These are phyloP conservation scores for Cladophialophora bantiana DNA, from an alignment of 2,329 filamentous ascomycete species.

Conservation along the genomic window DNA sequence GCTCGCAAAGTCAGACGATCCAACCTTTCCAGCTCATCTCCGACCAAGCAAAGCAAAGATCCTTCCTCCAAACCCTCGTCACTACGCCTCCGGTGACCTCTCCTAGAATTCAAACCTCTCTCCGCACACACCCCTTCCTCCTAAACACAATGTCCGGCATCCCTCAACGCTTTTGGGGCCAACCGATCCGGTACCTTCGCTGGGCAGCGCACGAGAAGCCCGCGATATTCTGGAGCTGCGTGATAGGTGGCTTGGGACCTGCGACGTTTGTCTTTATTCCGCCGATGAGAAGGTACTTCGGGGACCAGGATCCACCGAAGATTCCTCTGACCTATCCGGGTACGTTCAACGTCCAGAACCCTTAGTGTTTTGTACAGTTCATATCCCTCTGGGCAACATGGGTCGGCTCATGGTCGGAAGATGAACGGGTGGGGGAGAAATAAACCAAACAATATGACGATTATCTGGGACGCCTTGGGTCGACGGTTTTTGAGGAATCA, in stretches of 20 bases:
- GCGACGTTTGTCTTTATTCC: constrained; percentile 73
- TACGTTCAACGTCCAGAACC: constrained; percentile 59
- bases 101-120: background rate
- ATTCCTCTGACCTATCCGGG: constrained; percentile 92
- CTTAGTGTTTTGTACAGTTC: background rate
- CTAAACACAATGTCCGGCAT: constrained; percentile 53
- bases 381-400: background rate
- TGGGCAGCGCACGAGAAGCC: constrained; percentile 90
- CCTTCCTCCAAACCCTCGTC: background rate
- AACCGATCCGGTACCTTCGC: constrained; percentile 81
- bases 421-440: background rate
- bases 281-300: constrained; percentile 73
- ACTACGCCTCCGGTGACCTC: background rate
- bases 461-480: background rate
- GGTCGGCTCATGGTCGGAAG: background rate
- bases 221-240: constrained; percentile 85
- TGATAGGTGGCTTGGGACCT: constrained; percentile 77
- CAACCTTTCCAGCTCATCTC: background rate
- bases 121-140: background rate
- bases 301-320: constrained; percentile 73
- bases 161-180: constrained; percentile 78
- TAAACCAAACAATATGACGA: background rate
- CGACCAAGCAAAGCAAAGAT: background rate
- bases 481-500: background rate
- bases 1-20: background rate